These are phyloP conservation scores for Scedosporium minutisporum DNA, from an alignment of 2,329 filamentous ascomycete species.

Conservation along the genomic window DNA sequence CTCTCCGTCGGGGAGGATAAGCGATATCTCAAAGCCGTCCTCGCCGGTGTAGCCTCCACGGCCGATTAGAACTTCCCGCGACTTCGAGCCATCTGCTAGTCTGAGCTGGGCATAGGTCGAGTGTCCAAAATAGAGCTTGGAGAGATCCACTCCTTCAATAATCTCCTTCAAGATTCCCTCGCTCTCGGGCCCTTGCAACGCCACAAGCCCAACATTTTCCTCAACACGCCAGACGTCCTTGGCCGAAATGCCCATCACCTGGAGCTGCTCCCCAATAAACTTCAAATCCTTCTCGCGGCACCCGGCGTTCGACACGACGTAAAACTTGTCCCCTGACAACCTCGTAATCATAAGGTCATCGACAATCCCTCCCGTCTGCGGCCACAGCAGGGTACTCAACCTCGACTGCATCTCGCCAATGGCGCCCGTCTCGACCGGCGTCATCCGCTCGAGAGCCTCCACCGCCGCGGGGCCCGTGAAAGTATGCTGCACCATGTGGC, in stretches of 20 bases:
- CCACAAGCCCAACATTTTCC: slow-evolving; percentile 67
- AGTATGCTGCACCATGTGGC: slow-evolving; percentile 90
- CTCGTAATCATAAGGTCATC: slow-evolving; percentile 89
- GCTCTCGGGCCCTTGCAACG: slow-evolving; percentile 78
- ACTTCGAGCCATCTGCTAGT: slow-evolving; percentile 39
- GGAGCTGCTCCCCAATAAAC: slow-evolving; percentile 65
- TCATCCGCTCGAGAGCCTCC: slow-evolving; percentile 74
- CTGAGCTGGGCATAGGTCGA: slow-evolving; percentile 57
- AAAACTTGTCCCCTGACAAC: slow-evolving; percentile 65
- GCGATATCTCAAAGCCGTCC: slow-evolving; percentile 94
- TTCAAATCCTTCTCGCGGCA: slow-evolving; percentile 80
- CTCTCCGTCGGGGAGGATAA: slow-evolving; percentile 37
- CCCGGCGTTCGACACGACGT: slow-evolving; percentile 91
- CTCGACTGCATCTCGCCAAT: slow-evolving; percentile 63
- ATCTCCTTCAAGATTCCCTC: slow-evolving; percentile 53
- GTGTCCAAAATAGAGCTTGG: slow-evolving; percentile 72
- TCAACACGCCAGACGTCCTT: slow-evolving; percentile 59
- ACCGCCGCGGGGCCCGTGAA: slow-evolving; percentile 73
- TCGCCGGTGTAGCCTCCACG: slow-evolving; percentile 94
- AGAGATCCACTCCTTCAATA: slow-evolving; percentile 37
- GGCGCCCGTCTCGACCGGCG: slow-evolving; percentile 60
- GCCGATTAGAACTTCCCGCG: slow-evolving; percentile 52
- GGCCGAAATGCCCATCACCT: slow-evolving; percentile 44
- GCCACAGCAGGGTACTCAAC: slow-evolving; percentile 74
- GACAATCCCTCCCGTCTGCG: slow-evolving; percentile 76